Evolutionary conservation across 148 eudicot species (phyloP).

Genomic region (Fagopyrum tataricum): DNA sequence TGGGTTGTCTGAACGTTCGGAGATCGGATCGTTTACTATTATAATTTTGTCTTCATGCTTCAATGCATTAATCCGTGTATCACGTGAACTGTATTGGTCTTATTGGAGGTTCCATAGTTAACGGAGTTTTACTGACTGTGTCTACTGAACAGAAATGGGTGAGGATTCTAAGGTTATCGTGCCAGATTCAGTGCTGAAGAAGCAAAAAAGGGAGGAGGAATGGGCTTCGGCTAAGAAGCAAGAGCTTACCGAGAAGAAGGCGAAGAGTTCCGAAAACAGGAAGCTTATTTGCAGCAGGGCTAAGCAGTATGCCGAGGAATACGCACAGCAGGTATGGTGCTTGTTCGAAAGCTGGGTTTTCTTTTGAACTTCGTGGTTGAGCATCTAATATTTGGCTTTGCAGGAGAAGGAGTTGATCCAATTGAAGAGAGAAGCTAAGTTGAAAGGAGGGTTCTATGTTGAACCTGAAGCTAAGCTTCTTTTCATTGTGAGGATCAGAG

Average conservation of each 20-base stretch:
- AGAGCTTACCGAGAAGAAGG: conserved; percentile 35
- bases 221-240: conserved; percentile 62
- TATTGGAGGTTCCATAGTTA: not conserved
- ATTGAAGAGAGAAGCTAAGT: conserved; percentile 55
- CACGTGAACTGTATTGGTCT: not conserved
- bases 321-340: conserved; percentile 38
- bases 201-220: conserved; percentile 68
- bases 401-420: conserved; percentile 50
- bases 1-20: not conserved
- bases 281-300: conserved; percentile 61
- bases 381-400: not conserved
- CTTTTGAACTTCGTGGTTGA: not conserved
- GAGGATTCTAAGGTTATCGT: conserved; percentile 33
- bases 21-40: not conserved
- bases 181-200: conserved; percentile 81
- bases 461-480: conserved; percentile 68
- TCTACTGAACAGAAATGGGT: conserved; percentile 32
- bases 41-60: not conserved
- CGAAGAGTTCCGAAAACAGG: conserved; percentile 61
- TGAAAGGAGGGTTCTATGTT: conserved; percentile 62
- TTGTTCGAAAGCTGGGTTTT: not conserved
- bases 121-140: not conserved
- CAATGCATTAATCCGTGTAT: not conserved
- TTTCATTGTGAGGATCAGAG: conserved; percentile 57
- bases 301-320: conserved; percentile 57